Evolutionary conservation across 345 rosid genomes (phyloP), one percentile per base, ranked within the genome.

Genomic region (Eucalyptus marginata): DNA sequence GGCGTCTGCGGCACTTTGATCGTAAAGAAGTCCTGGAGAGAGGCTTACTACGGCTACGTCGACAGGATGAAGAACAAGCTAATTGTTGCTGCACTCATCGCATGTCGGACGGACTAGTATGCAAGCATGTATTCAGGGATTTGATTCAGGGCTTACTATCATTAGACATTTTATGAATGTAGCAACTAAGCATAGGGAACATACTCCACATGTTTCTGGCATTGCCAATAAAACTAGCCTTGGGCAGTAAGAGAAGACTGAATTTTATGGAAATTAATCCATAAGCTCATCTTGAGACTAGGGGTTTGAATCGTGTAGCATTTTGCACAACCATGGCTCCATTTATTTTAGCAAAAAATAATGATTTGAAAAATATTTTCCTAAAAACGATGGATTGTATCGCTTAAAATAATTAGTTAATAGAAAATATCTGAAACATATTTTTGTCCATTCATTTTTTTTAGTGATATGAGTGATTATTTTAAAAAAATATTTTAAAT

Each of bases 341-440:
- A 24, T 22, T 56, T 56, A 10, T 4, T 56, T 56, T 56, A 8
- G 13, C 27, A 43, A 24, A 56, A 56, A 56, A 56, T 56, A 56
- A 22, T 56, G 0, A 56, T 56, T 56, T 20, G 13, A 56, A 56
- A 56, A 56, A 2, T 56, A 24, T 56, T 56, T 56, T 22, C 3
- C 0, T 20, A 56, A 54, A 56, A 54, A 56, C 4, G 1, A 2
- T 56, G 0, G 5, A 0, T 27, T 59, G 2, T 3, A 27, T 25
- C 1, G 0, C 1, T 2, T 22, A 8, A 56, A 56, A 22, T 56
- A 56, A 4, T 56, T 56, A 56, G 44, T 56, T 4, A 4, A 56
- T 56, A 56, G 24, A 43, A 43, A 6, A 43, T 6, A 43, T 43
- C 7, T 43, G 22, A 4, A 56, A 22, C 2, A 22, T 9, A 24